Percentiles rank a stretch among this genome's conserved stretches.
These are phyloP conservation scores for Microsporum ferrugineum DNA, from an alignment of 2,329 filamentous ascomycete genomes.

Conservation along the genomic window DNA sequence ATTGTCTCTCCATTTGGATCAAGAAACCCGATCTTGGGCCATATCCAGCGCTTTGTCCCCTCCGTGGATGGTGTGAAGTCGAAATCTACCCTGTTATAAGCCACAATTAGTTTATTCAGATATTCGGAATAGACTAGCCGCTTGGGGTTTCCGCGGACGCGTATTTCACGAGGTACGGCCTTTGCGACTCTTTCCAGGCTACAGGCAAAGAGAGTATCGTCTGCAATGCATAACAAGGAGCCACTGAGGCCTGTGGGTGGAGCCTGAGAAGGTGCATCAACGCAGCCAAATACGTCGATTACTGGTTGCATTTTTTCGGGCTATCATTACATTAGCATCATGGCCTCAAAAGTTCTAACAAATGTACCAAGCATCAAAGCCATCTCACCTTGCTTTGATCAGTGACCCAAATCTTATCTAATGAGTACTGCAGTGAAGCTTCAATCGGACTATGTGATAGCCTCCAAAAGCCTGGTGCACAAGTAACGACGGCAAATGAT, in stretches of 20 bases:
- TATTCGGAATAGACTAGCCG: conserved; percentile 36
- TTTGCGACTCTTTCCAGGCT: conserved; percentile 34
- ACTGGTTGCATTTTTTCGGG: conserved; percentile 28
- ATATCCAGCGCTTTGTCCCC: conserved; percentile 24
- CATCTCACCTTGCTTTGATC: conserved; percentile 32
- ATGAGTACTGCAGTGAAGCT: conserved; percentile 18
- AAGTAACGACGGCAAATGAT: conserved; percentile 25
- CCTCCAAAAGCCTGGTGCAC: conserved; percentile 30
- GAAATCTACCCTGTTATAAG: conserved; percentile 27
- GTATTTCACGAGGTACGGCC: conserved; percentile 31
- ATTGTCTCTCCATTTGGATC: conserved; percentile 22
- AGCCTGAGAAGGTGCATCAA: conserved; percentile 19
- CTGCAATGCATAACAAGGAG: conserved; percentile 39
- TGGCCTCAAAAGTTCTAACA: not conserved
- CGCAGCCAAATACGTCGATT: conserved; percentile 28
- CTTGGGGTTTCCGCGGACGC: conserved; percentile 32
- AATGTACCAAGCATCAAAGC: not conserved
- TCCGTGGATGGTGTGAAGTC: conserved; percentile 18
- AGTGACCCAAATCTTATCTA: conserved; percentile 32
- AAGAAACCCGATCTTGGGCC: conserved; percentile 30
- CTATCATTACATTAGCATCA: conserved; percentile 18
- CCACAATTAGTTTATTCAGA: conserved; percentile 40
- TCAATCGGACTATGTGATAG: conserved; percentile 21
- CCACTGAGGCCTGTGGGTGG: conserved; percentile 25
- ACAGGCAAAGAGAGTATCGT: conserved; percentile 38